A percentile compares a stretch with the other conserved stretches of the same genome.
These are phyloP conservation scores for Lodderomyces orthopsilosis DNA, from an alignment of 1,139 yeast genomes.

Conservation along the genomic window DNA sequence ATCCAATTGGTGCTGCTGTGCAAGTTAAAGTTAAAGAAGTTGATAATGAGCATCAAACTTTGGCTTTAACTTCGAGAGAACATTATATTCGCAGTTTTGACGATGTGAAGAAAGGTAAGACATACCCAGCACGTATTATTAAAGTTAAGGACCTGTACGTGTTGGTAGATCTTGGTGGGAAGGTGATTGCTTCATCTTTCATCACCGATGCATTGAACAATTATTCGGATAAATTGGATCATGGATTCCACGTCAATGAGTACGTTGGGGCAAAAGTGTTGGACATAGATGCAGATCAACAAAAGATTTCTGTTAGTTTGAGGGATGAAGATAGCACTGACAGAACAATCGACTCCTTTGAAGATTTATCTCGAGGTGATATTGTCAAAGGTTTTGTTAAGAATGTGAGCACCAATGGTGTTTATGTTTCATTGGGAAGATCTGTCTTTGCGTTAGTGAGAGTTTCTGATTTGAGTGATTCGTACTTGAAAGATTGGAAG, in stretches of 20 bases:
- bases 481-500: constrained; percentile 85
- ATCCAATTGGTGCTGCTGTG: constrained; percentile 72
- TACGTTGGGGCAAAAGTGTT: constrained; percentile 62
- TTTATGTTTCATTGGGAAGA: constrained; percentile 76
- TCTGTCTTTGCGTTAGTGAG: constrained; percentile 76
- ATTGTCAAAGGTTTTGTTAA: constrained; percentile 78
- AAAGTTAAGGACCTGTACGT: constrained; percentile 63
- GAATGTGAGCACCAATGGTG: constrained; percentile 72
- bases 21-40: constrained; percentile 54
- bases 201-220: constrained; percentile 80
- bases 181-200: constrained; percentile 62
- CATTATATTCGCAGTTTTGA: constrained; percentile 38
- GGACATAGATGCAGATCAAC: constrained; percentile 51
- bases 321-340: constrained; percentile 55
- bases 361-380: constrained; percentile 67
- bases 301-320: constrained; percentile 63
- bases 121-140: constrained; percentile 63
- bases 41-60: constrained; percentile 52
- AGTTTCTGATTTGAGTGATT: constrained; percentile 77
- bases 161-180: constrained; percentile 63
- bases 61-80: constrained; percentile 52
- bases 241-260: constrained; percentile 54
- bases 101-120: constrained; percentile 57
- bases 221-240: constrained; percentile 53
- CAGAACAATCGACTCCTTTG: constrained; percentile 44